Evolutionary conservation across 2,329 filamentous ascomycete genomes (phyloP), one percentile per base, ranked within the genome.

Genomic region (Fonsecaea pedrosoi): DNA sequence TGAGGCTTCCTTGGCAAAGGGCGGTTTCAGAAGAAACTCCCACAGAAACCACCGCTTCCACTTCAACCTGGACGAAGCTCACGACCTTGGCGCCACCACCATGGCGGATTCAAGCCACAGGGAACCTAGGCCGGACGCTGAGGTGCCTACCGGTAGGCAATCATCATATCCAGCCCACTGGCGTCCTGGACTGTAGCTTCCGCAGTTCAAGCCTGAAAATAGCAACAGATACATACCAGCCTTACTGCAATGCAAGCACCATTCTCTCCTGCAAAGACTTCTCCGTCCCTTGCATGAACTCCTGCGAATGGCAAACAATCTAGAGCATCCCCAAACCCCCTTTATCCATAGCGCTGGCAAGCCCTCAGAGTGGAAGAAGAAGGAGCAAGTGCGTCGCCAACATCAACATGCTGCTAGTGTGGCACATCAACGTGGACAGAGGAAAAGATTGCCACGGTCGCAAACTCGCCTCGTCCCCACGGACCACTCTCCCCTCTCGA

Each of bases 321-420:
- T 42, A 42, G 8, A 50, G 2, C 57, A 37, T n/a, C 25, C 50
- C 15, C n/a, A 34, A n/a, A 50, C 57, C 1, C 35, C 42, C 30
- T 48, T 60, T 15, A 50, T 60, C 18, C 40, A 60, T 32, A 60
- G 40, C 30, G 21, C 25, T 18, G 57, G 45, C 13, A 45, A 60
- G 13, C 57, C 18, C 21, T 50, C 57, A n/a, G 32, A 60, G 42
- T 42, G 13, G n/a, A 45, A 37, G 38, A 65, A 54, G 45, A 60
- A 60, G 15, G 55, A 65, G 4, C 62, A 60, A 34, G 48, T 58
- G 21, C 50, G 59, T 37, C 62, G 42, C 13, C 62, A 57, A 34
- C 62, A 65, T 54, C 55, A 54, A 34, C 62, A 65, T 54, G 62
- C 56, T n/a, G 62, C 62, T 7, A 58, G 38, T 45, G 62, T 65